Conservation (phyloP, 352 stramenopile genomes). For the Phytopythium delawarense region DNA sequence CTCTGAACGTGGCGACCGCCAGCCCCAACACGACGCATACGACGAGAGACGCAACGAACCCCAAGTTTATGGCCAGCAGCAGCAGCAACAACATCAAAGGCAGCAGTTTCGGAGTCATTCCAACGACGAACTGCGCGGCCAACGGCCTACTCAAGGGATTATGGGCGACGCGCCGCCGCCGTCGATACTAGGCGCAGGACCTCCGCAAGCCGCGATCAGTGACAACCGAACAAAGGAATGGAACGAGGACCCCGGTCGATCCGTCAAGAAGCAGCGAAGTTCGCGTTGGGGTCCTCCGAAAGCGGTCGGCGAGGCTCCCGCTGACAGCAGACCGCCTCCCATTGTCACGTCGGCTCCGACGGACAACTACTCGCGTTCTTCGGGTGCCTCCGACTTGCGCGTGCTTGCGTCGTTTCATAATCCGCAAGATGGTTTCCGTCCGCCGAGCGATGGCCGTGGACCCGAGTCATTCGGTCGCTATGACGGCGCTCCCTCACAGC, state of each 20-base stretch:
- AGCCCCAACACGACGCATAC: background rate
- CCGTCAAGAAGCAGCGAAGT: constrained; percentile 53
- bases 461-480: constrained; percentile 1
- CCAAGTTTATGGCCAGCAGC: background rate
- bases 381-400: background rate
- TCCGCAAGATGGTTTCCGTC: background rate
- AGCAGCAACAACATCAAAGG: background rate
- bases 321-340: constrained; percentile 37
- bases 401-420: constrained; percentile 1
- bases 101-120: constrained; percentile 1
- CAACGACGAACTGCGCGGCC: background rate
- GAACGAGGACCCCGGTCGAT: constrained; percentile 26
- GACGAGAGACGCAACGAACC: background rate
- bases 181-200: constrained; percentile 18
- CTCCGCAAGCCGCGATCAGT: constrained; percentile 8
- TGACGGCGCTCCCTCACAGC: background rate
- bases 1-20: constrained; percentile 9
- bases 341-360: constrained; percentile 34
- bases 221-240: constrained; percentile 25
- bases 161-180: constrained; percentile 9
- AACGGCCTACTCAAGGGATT: background rate
- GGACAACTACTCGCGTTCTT: background rate
- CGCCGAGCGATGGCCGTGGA: background rate
- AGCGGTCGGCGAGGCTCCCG: constrained; percentile 12
- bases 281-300: constrained; percentile 72